Percentiles rank a stretch among this genome's conserved stretches.
These are phyloP conservation scores for Scheffersomyces stipitis DNA, from an alignment of 805 yeast genomes.

Conservation along the genomic window DNA sequence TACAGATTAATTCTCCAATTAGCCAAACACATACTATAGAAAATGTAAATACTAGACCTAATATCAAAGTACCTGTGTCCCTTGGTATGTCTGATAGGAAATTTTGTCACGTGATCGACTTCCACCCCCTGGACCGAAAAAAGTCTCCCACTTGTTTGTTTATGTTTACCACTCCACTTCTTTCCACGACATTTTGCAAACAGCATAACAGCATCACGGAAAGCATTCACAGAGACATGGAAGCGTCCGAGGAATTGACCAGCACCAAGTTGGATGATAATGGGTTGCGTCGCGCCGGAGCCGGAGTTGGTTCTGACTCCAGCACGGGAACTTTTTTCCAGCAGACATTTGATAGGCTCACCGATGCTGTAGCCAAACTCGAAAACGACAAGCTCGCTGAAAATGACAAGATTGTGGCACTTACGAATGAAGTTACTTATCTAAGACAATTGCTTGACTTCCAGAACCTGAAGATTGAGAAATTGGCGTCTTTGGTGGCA, in stretches of 20 bases:
- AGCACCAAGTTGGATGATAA: too few relatives aligned
- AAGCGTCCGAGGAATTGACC: too few relatives aligned
- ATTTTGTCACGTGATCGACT: too few relatives aligned
- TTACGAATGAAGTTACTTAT: conserved; percentile 34
- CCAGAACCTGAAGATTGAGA: conserved; percentile 39
- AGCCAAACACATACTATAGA: too few relatives aligned
- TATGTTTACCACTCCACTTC: not conserved
- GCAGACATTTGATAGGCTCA: conserved; percentile 3
- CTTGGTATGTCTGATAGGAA: too few relatives aligned
- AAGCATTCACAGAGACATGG: too few relatives aligned
- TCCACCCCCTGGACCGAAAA: too few relatives aligned
- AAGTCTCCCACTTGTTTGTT: conserved; percentile 5
- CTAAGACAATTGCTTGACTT: conserved; percentile 37
- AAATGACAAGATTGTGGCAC: conserved; percentile 22
- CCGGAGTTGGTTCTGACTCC: too few relatives aligned
- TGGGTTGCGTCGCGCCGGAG: too few relatives aligned
- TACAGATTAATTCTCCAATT: too few relatives aligned
- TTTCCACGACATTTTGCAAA: conserved; percentile 10
- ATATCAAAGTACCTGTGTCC: too few relatives aligned
- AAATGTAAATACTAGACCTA: too few relatives aligned
- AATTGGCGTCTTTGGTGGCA: conserved; percentile 31
- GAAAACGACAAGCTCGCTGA: conserved; percentile 18
- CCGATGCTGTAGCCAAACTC: conserved; percentile 4
- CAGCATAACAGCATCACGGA: conserved; percentile 5
- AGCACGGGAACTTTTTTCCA: not conserved